Percentiles rank a stretch among this genome's conserved stretches.
Conservation (phyloP, 768 basidiomycete genomes). For the Neoboletus brunneissimus region DNA sequence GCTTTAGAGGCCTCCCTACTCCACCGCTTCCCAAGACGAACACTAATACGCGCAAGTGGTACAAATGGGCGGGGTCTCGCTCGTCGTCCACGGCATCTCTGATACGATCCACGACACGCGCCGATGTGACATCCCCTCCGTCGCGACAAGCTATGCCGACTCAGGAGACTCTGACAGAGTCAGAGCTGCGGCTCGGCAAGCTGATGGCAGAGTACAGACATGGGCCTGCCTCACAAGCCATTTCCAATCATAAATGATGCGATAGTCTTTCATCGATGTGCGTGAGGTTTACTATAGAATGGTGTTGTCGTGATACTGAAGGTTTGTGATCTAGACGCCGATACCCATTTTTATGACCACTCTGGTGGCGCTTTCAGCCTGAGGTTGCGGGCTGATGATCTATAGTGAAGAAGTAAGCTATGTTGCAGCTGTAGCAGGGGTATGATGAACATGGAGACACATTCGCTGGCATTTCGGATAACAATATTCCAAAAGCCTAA, state of each 20-base stretch:
- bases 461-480: too few relatives aligned
- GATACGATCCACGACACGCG: background rate
- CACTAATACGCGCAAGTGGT: slow-evolving; percentile 13
- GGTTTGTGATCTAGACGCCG: background rate
- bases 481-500: too few relatives aligned
- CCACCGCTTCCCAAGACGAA: background rate
- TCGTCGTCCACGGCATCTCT: slow-evolving; percentile 16
- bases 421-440: too few relatives aligned
- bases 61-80: slow-evolving; percentile 5
- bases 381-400: too few relatives aligned
- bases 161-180: background rate
- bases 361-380: too few relatives aligned
- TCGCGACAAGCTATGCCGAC: background rate
- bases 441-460: too few relatives aligned
- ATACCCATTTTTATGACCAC: background rate
- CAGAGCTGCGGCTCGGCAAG: too few relatives aligned
- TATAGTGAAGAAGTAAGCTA: too few relatives aligned
- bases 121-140: background rate
- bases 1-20: slow-evolving; percentile 2
- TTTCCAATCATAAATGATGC: background rate
- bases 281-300: background rate
- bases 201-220: too few relatives aligned
- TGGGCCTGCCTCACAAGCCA: background rate
- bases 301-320: background rate
- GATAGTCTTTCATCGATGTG: background rate